A percentile compares a stretch with the other conserved stretches of the same genome.
phyloP scores from a whole-genome alignment of 768 basidiomycete genomes.

The Podaxis sp. region DNA sequence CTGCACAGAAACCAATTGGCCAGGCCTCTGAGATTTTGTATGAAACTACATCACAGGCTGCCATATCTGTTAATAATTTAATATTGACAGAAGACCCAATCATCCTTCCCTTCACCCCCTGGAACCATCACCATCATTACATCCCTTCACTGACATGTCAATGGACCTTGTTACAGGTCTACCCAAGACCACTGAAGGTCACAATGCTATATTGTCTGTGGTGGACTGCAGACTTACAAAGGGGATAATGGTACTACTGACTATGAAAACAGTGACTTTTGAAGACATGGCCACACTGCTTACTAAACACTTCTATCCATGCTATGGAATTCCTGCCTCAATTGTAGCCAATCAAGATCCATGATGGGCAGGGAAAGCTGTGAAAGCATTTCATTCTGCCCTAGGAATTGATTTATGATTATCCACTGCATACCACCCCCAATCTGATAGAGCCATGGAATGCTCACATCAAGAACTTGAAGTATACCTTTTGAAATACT shows the following conservation, averaged over 20 bases:
- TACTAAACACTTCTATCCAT: background rate
- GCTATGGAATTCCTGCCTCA: background rate
- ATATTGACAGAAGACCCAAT: background rate
- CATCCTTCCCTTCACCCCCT: too few species aligned
- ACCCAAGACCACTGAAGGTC: too few species aligned
- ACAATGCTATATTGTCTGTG: too few species aligned
- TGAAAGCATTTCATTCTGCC: background rate
- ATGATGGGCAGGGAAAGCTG: background rate
- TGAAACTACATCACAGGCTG: background rate
- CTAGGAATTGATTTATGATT: too few species aligned
- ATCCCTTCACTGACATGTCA: too few species aligned
- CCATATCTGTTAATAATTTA: background rate
- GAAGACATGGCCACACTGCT: background rate
- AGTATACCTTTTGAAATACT: background rate
- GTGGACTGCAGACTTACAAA: too few species aligned
- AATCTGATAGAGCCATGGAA: background rate
- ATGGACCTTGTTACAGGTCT: too few species aligned
- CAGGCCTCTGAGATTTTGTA: background rate
- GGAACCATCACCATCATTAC: too few species aligned
- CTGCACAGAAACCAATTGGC: background rate
- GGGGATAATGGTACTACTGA: too few species aligned
- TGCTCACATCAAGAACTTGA: background rate
- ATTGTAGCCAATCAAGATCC: background rate
- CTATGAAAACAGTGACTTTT: too few species aligned
- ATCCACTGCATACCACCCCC: background rate